Percentiles rank a stretch among this genome's conserved stretches.
Conservation (phyloP, 2,329 filamentous ascomycete species). For the Sporothrix luriei region DNA sequence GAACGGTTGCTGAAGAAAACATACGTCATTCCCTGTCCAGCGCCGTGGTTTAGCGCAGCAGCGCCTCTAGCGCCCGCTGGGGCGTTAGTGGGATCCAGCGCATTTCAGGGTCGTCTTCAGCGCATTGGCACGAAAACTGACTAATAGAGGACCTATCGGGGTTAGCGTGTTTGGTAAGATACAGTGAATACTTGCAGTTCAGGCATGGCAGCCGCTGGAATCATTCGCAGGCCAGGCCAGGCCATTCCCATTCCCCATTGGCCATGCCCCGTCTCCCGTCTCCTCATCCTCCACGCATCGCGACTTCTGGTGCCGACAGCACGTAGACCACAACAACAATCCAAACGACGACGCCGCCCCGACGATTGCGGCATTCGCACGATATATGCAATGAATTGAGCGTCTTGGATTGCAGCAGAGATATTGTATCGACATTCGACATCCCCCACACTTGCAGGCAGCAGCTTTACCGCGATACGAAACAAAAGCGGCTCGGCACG, state of each 20-base stretch:
- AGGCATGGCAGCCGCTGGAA: conserved; percentile 4
- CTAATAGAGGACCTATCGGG: background rate
- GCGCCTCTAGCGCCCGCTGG: background rate
- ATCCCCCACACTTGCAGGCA: background rate
- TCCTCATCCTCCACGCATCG: background rate
- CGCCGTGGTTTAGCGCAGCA: background rate
- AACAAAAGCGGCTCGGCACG: conserved; percentile 11
- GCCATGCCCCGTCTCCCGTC: background rate
- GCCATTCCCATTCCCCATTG: too few relatives aligned
- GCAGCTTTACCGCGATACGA: conserved; percentile 8
- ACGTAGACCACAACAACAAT: background rate
- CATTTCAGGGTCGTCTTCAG: background rate
- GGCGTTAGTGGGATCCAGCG: conserved; percentile 5
- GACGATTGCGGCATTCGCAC: background rate
- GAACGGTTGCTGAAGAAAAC: background rate
- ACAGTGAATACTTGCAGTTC: conserved; percentile 15
- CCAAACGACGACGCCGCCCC: background rate
- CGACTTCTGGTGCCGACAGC: conserved; percentile 6
- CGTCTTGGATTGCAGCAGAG: background rate
- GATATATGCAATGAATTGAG: background rate
- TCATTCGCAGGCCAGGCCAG: background rate
- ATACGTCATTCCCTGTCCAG: conserved; percentile 25
- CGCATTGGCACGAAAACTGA: conserved; percentile 13
- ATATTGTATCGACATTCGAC: background rate
- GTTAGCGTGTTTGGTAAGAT: conserved; percentile 10